These are phyloP conservation scores for Cladophialophora psammophila DNA, from an alignment of 2,329 filamentous ascomycete genomes.

Conservation along the genomic window DNA sequence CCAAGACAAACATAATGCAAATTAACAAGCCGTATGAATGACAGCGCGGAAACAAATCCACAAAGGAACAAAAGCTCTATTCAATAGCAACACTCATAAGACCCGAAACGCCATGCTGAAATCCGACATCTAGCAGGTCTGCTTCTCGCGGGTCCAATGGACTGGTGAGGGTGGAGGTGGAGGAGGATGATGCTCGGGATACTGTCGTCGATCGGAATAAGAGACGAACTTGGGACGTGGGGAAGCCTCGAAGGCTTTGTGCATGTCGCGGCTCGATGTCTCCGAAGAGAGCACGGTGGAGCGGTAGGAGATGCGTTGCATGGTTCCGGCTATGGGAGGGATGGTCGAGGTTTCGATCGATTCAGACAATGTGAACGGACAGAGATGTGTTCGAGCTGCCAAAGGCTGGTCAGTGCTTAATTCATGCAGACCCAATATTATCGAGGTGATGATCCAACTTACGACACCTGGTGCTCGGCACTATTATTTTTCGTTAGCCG, in stretches of 20 bases:
- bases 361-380: background rate
- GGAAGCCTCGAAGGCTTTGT: constrained; percentile 49
- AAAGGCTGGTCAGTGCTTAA: constrained; percentile 4
- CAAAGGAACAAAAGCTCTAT: constrained; percentile 13
- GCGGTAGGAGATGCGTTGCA: constrained; percentile 39
- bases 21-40: constrained; percentile 12
- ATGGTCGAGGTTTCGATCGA: background rate
- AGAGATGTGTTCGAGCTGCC: constrained; percentile 1
- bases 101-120: constrained; percentile 13
- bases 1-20: constrained; percentile 6
- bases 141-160: constrained; percentile 36
- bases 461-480: constrained; percentile 13
- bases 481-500: constrained; percentile 9
- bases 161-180: constrained; percentile 39
- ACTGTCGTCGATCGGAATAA: constrained; percentile 38
- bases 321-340: constrained; percentile 18
- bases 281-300: constrained; percentile 39
- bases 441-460: constrained; percentile 19
- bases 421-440: background rate
- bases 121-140: constrained; percentile 17
- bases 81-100: constrained; percentile 10
- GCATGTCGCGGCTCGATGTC: constrained; percentile 49
- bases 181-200: constrained; percentile 35
- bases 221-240: constrained; percentile 46
- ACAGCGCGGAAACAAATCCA: constrained; percentile 29